phyloP scores from a whole-genome alignment of 2,329 filamentous ascomycete genomes.

The Polychaeton citri region DNA sequence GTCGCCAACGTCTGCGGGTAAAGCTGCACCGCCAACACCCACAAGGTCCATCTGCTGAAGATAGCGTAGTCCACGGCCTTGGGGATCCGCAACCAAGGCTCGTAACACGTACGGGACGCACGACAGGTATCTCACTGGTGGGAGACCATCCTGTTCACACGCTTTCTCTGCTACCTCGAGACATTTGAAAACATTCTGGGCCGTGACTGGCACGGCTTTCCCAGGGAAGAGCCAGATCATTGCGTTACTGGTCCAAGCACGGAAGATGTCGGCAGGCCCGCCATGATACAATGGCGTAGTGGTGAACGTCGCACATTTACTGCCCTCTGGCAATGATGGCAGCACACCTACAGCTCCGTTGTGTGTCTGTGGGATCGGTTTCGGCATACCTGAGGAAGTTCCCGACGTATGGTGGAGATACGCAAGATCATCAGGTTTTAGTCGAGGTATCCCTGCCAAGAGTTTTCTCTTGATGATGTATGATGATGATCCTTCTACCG shows the following conservation, averaged over 20 bases:
- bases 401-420: constrained; percentile 53
- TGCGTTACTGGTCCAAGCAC: constrained; percentile 47
- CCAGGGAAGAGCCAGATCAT: constrained; percentile 51
- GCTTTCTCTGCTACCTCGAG: constrained; percentile 25
- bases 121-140: constrained; percentile 43
- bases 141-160: constrained; percentile 7
- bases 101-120: constrained; percentile 48
- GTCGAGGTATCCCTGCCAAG: constrained; percentile 4
- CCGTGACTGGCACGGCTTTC: constrained; percentile 42
- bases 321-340: constrained; percentile 29
- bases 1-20: constrained; percentile 41
- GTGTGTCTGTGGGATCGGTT: constrained; percentile 48
- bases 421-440: constrained; percentile 29
- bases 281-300: constrained; percentile 55
- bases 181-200: constrained; percentile 37
- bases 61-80: constrained; percentile 23
- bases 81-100: constrained; percentile 33
- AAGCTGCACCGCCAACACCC: constrained; percentile 49
- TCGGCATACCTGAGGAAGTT: constrained; percentile 49
- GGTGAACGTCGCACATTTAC: constrained; percentile 42
- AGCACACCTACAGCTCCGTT: constrained; percentile 42
- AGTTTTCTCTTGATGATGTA: neutral
- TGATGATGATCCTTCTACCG: neutral
- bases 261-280: constrained; percentile 48
- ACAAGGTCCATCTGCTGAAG: constrained; percentile 45